phyloP scores from a whole-genome alignment of 495 filamentous ascomycete species.

The Lepraria neglecta region DNA sequence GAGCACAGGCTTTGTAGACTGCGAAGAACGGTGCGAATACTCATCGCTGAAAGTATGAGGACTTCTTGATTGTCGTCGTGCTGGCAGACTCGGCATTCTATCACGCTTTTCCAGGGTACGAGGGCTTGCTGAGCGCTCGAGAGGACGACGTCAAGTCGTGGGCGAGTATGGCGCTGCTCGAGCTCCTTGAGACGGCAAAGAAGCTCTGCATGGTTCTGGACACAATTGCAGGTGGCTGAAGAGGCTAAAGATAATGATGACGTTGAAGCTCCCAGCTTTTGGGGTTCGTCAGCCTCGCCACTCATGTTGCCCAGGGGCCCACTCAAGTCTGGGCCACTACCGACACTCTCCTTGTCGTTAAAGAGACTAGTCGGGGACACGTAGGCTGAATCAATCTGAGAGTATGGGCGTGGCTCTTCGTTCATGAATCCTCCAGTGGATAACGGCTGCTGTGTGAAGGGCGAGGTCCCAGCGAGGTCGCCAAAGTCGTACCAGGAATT shows the following conservation, averaged over 20 bases:
- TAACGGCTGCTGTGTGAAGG: conserved; percentile 5
- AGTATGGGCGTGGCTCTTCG: background rate
- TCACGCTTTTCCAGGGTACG: conserved; percentile 17
- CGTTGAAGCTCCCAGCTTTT: conserved; percentile 1
- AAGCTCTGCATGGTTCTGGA: conserved; percentile 17
- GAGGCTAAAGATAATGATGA: conserved; percentile 3
- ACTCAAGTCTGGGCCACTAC: background rate
- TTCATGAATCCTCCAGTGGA: background rate
- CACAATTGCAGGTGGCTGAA: conserved; percentile 16
- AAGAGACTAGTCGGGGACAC: conserved; percentile 12
- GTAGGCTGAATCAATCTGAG: conserved; percentile 8
- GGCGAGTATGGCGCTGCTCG: conserved; percentile 17
- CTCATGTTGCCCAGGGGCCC: background rate
- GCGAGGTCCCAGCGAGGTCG: conserved; percentile 15
- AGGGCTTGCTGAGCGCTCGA: conserved; percentile 19
- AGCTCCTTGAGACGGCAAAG: conserved; percentile 19
- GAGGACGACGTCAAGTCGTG: conserved; percentile 20
- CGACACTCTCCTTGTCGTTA: background rate
- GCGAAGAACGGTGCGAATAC: conserved; percentile 13
- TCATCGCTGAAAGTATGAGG: conserved; percentile 17
- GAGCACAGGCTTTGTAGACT: conserved; percentile 13
- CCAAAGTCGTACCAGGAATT: conserved; percentile 20
- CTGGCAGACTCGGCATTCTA: conserved; percentile 19
- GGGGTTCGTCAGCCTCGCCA: background rate
- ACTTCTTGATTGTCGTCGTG: conserved; percentile 23